Evolutionary conservation across 1,139 yeast species (phyloP), one percentile per base, ranked within the genome.

Genomic region (Hyphopichia burtonii): DNA sequence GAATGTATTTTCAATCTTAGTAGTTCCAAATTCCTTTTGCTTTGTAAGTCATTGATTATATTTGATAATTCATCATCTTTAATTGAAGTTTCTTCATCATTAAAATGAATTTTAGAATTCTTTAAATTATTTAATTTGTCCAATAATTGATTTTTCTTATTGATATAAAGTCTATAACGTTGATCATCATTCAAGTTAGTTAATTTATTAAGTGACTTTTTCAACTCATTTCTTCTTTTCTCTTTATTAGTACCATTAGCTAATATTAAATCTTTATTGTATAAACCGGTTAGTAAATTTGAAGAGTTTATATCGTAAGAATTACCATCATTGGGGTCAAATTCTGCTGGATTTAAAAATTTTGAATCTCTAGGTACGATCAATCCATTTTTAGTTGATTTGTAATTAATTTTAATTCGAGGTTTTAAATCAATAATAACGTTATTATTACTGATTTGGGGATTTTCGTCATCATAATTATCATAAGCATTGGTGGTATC

Each of bases 1-100:
- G 61, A 56, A 31, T 57, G 54, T n/a, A 69, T 43, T 46, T 63
- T 66, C 42, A 68, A 56, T 30, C 63, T 56, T n/a, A 70, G 47
- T 39, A 73, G 58, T 41, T 67, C 72, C 31, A 58, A 55, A 48
- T 73, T 78, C 33, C 74, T 46, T 20, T 51, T 46, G 7, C 46
- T 47, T 40, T 52, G 61, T 14, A 60, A 46, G 18, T 47, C 23
- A 6, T 48, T 40, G 20, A 54, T 53, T 25, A 43, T 48, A 12
- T 45, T 42, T 10, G 43, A 36, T 23, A 73, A 58, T 31, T 68
- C 73, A 4, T 55, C 61, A 49, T 70, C 74, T 12, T 52, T 43
- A 17, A 69, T 58, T 5, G 35, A 39, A 2, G 53, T 44, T 12
- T 54, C 48, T 9, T 49, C 44, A 28, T 55, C 51, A 3, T 51